phyloP scores from a whole-genome alignment of 805 yeast genomes.

The Candida ovalis region DNA sequence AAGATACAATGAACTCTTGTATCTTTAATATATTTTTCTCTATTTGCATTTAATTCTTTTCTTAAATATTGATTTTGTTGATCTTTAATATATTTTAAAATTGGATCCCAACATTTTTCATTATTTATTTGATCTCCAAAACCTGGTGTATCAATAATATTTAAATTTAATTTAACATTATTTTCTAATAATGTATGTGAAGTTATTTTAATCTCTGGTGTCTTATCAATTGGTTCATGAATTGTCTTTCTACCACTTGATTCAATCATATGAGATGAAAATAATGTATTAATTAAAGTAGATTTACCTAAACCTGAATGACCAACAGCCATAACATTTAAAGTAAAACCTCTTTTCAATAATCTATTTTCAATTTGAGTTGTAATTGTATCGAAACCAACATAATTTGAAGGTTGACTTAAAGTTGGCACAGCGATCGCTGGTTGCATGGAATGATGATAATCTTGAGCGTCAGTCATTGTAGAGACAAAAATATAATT shows the following conservation, averaged over 20 bases:
- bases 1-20: conserved; percentile 91
- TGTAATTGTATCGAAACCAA: conserved; percentile 96
- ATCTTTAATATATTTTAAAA: conserved; percentile 89
- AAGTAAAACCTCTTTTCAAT: conserved; percentile 88
- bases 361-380: conserved; percentile 90
- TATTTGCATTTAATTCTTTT: conserved; percentile 90
- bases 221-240: conserved; percentile 73
- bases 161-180: conserved; percentile 79
- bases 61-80: conserved; percentile 89
- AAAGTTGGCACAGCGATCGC: conserved; percentile 4
- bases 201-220: conserved; percentile 77
- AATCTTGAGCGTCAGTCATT: conserved; percentile 3
- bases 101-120: conserved; percentile 95
- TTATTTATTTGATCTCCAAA: conserved; percentile 96
- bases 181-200: conserved; percentile 76
- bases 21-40: conserved; percentile 79
- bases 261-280: conserved; percentile 73
- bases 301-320: conserved; percentile 93
- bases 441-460: neutral
- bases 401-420: conserved; percentile 68
- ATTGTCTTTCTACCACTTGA: conserved; percentile 68
- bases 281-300: conserved; percentile 85
- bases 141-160: conserved; percentile 95
- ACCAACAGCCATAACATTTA: conserved; percentile 92
- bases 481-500: neutral